These are phyloP conservation scores for Trifolium subterraneum DNA, from an alignment of 306 rosid species.

Conservation along the genomic window DNA sequence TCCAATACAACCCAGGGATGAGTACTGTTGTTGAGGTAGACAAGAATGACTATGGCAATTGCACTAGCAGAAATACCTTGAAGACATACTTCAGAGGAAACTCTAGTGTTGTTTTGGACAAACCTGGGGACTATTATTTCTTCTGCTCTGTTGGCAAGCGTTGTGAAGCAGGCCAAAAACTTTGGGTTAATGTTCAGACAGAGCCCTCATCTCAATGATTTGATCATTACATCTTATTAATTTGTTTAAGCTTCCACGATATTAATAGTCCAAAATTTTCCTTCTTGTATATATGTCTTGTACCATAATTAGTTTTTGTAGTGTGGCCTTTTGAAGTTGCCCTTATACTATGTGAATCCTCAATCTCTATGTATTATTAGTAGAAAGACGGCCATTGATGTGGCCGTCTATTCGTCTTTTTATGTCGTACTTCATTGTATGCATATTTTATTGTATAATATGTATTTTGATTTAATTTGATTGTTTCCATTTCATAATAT, in stretches of 20 bases:
- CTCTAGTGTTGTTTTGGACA: conserved; percentile 38
- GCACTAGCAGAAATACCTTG: conserved; percentile 39
- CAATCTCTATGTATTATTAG: too few relatives aligned
- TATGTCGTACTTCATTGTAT: too few relatives aligned
- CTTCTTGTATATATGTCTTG: neutral
- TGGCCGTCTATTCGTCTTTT: too few relatives aligned
- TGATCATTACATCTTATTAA: neutral
- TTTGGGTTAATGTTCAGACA: conserved; percentile 48
- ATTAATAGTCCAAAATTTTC: neutral
- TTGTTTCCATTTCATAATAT: too few relatives aligned
- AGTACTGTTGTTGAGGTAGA: conserved; percentile 53
- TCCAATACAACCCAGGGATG: conserved; percentile 52
- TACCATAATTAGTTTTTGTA: too few relatives aligned
- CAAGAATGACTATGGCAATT: conserved; percentile 49
- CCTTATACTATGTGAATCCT: too few relatives aligned
- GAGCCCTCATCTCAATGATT: conserved; percentile 30
- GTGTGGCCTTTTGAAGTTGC: neutral
- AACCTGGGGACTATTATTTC: conserved; percentile 62
- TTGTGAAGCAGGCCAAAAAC: conserved; percentile 78
- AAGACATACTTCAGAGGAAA: conserved; percentile 57
- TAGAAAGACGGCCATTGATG: too few relatives aligned
- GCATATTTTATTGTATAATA: too few relatives aligned
- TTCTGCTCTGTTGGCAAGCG: conserved; percentile 67
- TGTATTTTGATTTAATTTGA: too few relatives aligned
- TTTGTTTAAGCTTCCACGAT: neutral